Conservation (phyloP, 208 protist genomes). For the Trypanosoma cruzi region DNA sequence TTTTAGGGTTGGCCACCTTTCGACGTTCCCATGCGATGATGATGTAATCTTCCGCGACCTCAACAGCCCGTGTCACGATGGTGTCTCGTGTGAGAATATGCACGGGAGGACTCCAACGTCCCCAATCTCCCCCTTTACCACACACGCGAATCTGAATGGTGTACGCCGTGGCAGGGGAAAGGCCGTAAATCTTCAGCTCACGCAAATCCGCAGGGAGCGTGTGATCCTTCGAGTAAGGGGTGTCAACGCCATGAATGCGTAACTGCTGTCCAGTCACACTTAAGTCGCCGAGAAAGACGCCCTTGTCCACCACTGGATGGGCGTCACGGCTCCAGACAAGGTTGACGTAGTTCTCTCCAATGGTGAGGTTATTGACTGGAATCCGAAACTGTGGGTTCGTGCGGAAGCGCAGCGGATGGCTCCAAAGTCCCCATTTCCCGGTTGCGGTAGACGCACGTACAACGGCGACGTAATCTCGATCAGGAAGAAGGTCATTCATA, state of each 20-base stretch:
- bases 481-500: slow-evolving; percentile 73
- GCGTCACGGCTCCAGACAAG: slow-evolving; percentile 83
- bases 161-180: slow-evolving; percentile 86
- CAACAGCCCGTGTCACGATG: slow-evolving; percentile 76
- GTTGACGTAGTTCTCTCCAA: slow-evolving; percentile 94
- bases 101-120: slow-evolving; percentile 83
- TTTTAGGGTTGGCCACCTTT: slow-evolving; percentile 72
- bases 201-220: slow-evolving; percentile 75
- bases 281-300: slow-evolving; percentile 78
- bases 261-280: slow-evolving; percentile 90
- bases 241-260: slow-evolving; percentile 85
- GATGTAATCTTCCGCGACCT: slow-evolving; percentile 91
- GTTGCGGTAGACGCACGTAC: slow-evolving; percentile 83
- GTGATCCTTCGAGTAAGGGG: slow-evolving; percentile 81
- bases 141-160: slow-evolving; percentile 87
- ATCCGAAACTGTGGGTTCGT: slow-evolving; percentile 89
- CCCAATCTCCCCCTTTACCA: slow-evolving; percentile 85
- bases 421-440: slow-evolving; percentile 91
- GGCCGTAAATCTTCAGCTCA: slow-evolving; percentile 87
- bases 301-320: slow-evolving; percentile 34
- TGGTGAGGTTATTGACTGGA: slow-evolving; percentile 82
- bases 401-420: slow-evolving; percentile 79
- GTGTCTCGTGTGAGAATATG: slow-evolving; percentile 89
- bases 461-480: slow-evolving; percentile 87
- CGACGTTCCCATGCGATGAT: slow-evolving; percentile 88